Evolutionary conservation across 345 rosid genomes (phyloP).

Genomic region (Eutrema japonicum): DNA sequence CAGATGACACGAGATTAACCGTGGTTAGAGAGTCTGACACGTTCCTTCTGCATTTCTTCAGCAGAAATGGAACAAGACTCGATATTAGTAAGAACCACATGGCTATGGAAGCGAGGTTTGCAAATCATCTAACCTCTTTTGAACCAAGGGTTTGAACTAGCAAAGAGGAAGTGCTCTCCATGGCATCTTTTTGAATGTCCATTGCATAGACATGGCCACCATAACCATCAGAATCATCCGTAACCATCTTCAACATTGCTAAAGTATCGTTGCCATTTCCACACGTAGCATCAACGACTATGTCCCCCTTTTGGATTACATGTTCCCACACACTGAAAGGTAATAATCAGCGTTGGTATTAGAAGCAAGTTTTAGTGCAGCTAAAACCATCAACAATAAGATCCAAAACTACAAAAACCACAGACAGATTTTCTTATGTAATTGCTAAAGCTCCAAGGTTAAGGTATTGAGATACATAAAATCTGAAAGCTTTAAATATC

Average conservation of each 20-base stretch:
- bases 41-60: slow-evolving; percentile 63
- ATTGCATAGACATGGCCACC: slow-evolving; percentile 71
- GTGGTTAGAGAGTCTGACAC: slow-evolving; percentile 57
- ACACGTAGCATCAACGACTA: slow-evolving; percentile 85
- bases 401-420: background rate
- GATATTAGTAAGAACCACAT: slow-evolving; percentile 17
- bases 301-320: slow-evolving; percentile 72
- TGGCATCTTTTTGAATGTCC: slow-evolving; percentile 78
- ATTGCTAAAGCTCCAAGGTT: background rate
- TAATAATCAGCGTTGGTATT: slow-evolving; percentile 9
- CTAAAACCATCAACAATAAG: background rate
- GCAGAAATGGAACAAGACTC: slow-evolving; percentile 27
- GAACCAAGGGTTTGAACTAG: slow-evolving; percentile 52
- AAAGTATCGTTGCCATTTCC: slow-evolving; percentile 89
- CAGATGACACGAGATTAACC: too few relatives aligned
- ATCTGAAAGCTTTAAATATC: background rate
- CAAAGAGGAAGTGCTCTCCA: slow-evolving; percentile 58
- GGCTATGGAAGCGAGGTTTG: background rate
- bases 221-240: slow-evolving; percentile 52
- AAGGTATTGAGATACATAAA: slow-evolving; percentile 9
- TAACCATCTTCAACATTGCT: slow-evolving; percentile 73
- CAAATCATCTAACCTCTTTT: slow-evolving; percentile 60
- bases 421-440: background rate
- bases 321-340: slow-evolving; percentile 73
- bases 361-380: background rate